Evolutionary conservation across 768 basidiomycete genomes (phyloP).

Genomic region (Lactifluus rugatus): DNA sequence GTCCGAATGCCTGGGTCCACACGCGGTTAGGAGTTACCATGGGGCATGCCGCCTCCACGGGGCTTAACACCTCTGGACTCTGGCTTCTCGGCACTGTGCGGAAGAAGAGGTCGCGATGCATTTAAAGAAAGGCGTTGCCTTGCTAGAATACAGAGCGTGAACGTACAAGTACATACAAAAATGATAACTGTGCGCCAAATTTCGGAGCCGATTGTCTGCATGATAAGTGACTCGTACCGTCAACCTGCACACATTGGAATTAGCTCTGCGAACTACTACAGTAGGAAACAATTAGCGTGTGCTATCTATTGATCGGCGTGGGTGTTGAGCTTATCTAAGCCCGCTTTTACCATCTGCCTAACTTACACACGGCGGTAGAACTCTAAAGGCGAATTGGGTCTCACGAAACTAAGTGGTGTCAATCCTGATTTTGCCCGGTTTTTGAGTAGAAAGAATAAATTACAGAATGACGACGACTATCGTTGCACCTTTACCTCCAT

Average conservation of each 20-base stretch:
- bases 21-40: neutral
- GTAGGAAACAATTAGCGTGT: too few relatives aligned
- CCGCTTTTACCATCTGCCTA: too few relatives aligned
- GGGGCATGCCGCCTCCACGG: neutral
- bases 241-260: neutral
- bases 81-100: neutral
- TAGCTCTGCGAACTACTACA: neutral
- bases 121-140: neutral
- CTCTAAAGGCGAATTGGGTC: too few relatives aligned
- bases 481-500: constrained; percentile 37
- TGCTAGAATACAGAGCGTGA: neutral
- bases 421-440: too few relatives aligned
- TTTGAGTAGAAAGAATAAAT: too few relatives aligned
- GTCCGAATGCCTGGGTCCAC: neutral
- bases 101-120: neutral
- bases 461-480: constrained; percentile 6
- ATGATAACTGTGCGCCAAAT: too few relatives aligned
- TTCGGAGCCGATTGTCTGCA: neutral
- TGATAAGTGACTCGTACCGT: neutral
- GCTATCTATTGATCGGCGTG: too few relatives aligned
- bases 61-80: neutral
- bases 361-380: too few relatives aligned
- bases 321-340: neutral
- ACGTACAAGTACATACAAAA: neutral
- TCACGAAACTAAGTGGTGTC: neutral